Evolutionary conservation across 768 basidiomycete genomes (phyloP), one percentile per base, ranked within the genome.

Genomic region (Phylloporus sp.): DNA sequence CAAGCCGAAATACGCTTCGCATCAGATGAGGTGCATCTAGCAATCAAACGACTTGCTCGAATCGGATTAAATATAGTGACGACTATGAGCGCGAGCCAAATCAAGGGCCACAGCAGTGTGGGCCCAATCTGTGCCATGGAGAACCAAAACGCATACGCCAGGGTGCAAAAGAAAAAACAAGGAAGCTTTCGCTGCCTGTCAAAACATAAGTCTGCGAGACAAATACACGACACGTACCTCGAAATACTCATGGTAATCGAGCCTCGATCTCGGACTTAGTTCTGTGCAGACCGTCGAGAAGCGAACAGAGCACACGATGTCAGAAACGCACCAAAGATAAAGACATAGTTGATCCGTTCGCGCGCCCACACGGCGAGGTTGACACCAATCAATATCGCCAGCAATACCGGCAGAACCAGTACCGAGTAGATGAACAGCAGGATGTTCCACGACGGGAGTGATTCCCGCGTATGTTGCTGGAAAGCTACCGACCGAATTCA

Each of bases 291-390:
- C 15, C 7, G 7, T 56, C 24, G 49, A 27, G 11, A 4, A 10
- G 6, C 0, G n/a, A 37, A 26, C 11, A n/a, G 10, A n/a, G 6
- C 0, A 20, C 0, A 20, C 23, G n/a, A 3, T 5, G 9, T 20
- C 9, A n/a, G 23, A 7, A n/a, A 59, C 75, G 24, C 52, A 86
- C 86, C 87, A 57, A 93, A 90, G 27, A 94, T 88, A 60, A 95
- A 92, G 5, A 83, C 78, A 57, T 93, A 95, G 60, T 97, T 97
- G 52, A 99, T 92, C 32, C 90, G 75, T 5, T 84, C 72, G 7
- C 68, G 66, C 0, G 80, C 73, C 84, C 89, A 99, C 0, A 85
- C 86, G 23, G 82, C 57, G 6, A 96, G 53, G 61, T 99, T 95
- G 20, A 88, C 46, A 21, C 89, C 88, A 44, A 99, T 79, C 1